Percentiles rank a stretch among this genome's conserved stretches.
Evolutionary conservation across 148 eudicot genomes (phyloP).

Genomic region (Amaranthus palmeri): DNA sequence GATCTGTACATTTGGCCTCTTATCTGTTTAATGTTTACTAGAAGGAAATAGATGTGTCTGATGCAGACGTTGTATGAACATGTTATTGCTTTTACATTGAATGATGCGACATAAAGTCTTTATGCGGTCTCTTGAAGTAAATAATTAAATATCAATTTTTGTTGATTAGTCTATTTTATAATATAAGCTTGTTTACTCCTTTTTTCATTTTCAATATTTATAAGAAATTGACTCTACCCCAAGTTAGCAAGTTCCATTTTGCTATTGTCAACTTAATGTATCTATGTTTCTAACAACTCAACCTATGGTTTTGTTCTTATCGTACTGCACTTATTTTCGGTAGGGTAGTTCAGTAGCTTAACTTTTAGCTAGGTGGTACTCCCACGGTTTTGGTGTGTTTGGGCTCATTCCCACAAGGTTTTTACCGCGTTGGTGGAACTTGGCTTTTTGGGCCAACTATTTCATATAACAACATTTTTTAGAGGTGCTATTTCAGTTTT

Average conservation of each 20-base stretch:
- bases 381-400: too few species aligned
- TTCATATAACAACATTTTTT: too few species aligned
- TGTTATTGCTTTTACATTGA: not conserved
- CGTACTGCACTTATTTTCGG: too few species aligned
- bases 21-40: not conserved
- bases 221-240: not conserved
- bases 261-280: not conserved
- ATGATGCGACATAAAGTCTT: not conserved
- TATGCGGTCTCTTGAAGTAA: not conserved
- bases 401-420: too few species aligned
- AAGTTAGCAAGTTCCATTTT: not conserved
- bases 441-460: too few species aligned
- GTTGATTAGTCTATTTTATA: too few species aligned
- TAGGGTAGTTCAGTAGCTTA: too few species aligned
- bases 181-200: too few species aligned
- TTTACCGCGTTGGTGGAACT: too few species aligned
- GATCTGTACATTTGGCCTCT: slow-evolving; percentile 7
- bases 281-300: not conserved
- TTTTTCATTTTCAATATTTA: too few species aligned
- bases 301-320: not conserved
- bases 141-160: not conserved
- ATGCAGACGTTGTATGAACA: not conserved
- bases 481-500: too few species aligned
- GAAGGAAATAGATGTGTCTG: not conserved
- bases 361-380: too few species aligned